Evolutionary conservation across 805 yeast genomes (phyloP).

Genomic region (Candida ficus): DNA sequence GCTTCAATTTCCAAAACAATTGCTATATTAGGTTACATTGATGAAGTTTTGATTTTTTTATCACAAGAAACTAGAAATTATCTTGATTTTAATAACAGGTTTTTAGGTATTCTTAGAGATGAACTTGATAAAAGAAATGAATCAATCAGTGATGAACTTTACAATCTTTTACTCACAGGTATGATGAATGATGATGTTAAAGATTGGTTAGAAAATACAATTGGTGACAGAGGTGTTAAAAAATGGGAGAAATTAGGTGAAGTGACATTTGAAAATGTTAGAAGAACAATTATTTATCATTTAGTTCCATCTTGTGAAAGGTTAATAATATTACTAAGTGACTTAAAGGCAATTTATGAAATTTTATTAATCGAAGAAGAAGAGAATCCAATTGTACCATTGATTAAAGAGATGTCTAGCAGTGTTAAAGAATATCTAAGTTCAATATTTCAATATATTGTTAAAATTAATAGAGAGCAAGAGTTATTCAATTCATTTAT

Average conservation of each 20-base stretch:
- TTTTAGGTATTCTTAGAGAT: constrained; percentile 31
- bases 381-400: neutral
- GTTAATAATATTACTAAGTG: constrained; percentile 40
- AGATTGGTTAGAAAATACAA: constrained; percentile 58
- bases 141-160: constrained; percentile 34
- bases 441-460: constrained; percentile 30
- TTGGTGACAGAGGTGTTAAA: constrained; percentile 63
- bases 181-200: constrained; percentile 42
- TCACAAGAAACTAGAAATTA: constrained; percentile 31
- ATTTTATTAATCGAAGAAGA: neutral
- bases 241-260: constrained; percentile 49
- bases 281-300: constrained; percentile 43
- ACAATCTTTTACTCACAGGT: constrained; percentile 49
- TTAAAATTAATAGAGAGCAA: constrained; percentile 42
- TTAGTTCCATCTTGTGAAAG: constrained; percentile 54
- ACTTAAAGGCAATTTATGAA: constrained; percentile 33
- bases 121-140: constrained; percentile 26
- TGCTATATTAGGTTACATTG: constrained; percentile 28
- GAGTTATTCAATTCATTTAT: constrained; percentile 38
- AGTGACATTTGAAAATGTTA: constrained; percentile 42
- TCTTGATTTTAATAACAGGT: constrained; percentile 32
- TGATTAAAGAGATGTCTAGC: constrained; percentile 9
- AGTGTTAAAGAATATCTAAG: constrained; percentile 25
- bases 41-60: constrained; percentile 27
- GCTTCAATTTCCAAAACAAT: constrained; percentile 17